Conservation (phyloP, 2,329 filamentous ascomycete genomes). For the Fusarium neocosmosporiellum region DNA sequence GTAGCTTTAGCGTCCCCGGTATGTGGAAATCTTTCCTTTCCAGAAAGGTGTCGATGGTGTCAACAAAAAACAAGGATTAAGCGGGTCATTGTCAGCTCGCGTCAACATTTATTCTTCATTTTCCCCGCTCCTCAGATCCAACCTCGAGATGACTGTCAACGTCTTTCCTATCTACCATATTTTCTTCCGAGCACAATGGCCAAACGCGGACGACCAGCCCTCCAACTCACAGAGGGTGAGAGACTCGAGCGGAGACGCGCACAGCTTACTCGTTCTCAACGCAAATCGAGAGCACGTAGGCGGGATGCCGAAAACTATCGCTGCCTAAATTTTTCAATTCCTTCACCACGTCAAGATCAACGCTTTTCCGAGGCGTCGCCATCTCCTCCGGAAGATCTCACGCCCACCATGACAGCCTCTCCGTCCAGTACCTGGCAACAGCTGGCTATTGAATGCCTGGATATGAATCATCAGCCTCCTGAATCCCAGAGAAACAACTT, state of each 20-base stretch:
- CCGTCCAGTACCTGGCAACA: not conserved
- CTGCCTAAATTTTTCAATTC: not conserved
- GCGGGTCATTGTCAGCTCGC: not conserved
- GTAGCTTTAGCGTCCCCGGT: not conserved
- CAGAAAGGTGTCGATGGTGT: not conserved
- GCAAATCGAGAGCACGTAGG: not conserved
- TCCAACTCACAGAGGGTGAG: not conserved
- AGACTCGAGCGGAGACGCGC: not conserved
- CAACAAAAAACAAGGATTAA: not conserved
- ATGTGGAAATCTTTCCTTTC: not conserved
- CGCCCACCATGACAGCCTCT: accelerated
- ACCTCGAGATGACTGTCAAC: not conserved
- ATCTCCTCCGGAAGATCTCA: not conserved
- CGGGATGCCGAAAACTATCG: not conserved
- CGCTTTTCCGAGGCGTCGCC: not conserved
- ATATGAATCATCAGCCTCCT: not conserved
- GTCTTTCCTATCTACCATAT: not conserved
- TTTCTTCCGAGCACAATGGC: not conserved
- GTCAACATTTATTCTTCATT: not conserved
- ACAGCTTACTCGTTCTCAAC: not conserved
- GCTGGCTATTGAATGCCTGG: not conserved
- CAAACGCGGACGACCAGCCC: not conserved
- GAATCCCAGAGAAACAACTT: not conserved
- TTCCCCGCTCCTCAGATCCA: not conserved
- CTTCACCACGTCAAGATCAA: not conserved